Conservation (phyloP, 2,329 filamentous ascomycete genomes). For the Aureobasidium leucospermi region DNA sequence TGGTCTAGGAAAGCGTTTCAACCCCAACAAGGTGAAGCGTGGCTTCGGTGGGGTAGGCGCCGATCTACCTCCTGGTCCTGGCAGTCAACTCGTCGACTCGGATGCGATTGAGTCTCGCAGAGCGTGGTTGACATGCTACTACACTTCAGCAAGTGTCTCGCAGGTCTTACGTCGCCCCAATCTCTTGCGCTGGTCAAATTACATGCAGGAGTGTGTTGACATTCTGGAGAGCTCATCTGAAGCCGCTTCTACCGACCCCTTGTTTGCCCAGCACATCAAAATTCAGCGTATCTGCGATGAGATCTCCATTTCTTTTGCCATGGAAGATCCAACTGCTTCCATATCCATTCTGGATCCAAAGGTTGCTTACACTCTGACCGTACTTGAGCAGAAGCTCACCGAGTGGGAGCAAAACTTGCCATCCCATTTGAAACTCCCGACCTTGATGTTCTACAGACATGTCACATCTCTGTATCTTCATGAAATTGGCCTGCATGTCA, state of each 20-base stretch:
- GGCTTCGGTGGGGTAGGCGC: slow-evolving; percentile 28
- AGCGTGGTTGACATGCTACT: slow-evolving; percentile 56
- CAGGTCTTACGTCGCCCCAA: slow-evolving; percentile 53
- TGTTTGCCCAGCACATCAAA: slow-evolving; percentile 51
- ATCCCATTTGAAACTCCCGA: slow-evolving; percentile 28
- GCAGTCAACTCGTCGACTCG: slow-evolving; percentile 31
- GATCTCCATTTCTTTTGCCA: slow-evolving; percentile 48
- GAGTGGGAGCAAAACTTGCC: slow-evolving; percentile 40
- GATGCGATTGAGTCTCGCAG: slow-evolving; percentile 51
- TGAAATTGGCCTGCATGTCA: slow-evolving; percentile 44
- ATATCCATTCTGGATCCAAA: slow-evolving; percentile 49
- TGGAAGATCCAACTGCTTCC: slow-evolving; percentile 44
- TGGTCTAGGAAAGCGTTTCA: slow-evolving; percentile 57
- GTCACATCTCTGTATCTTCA: slow-evolving; percentile 44
- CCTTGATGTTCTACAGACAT: slow-evolving; percentile 38
- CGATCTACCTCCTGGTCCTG: slow-evolving; percentile 25
- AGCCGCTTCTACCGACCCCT: slow-evolving; percentile 48
- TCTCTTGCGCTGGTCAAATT: slow-evolving; percentile 53
- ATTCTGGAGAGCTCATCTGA: slow-evolving; percentile 50
- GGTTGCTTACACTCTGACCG: slow-evolving; percentile 48
- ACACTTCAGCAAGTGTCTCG: slow-evolving; percentile 50
- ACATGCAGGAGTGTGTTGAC: slow-evolving; percentile 56
- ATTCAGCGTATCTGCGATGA: slow-evolving; percentile 53
- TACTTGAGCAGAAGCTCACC: slow-evolving; percentile 47
- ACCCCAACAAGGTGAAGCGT: slow-evolving; percentile 30